These are phyloP conservation scores for Brasenia schreberi DNA, from an alignment of 164 flowering plant genomes.

Conservation along the genomic window DNA sequence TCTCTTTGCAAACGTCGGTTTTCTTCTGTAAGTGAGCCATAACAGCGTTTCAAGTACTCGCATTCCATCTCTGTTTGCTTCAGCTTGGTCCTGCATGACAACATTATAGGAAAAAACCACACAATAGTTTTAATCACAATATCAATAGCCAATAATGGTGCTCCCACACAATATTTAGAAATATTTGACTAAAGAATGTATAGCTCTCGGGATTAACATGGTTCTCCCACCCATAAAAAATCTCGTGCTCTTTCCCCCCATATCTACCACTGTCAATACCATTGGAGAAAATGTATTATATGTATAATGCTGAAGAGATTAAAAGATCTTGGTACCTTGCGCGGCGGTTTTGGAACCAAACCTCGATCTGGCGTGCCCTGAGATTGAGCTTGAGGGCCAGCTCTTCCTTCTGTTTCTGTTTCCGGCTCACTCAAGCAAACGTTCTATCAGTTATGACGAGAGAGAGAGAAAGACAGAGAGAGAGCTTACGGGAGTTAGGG, in stretches of 20 bases:
- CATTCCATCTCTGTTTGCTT: slow-evolving; percentile 93
- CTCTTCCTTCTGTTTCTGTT: slow-evolving; percentile 68
- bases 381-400: slow-evolving; percentile 55
- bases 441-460: too few species aligned
- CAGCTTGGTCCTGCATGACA: slow-evolving; percentile 57
- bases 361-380: slow-evolving; percentile 79
- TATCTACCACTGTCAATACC: too few species aligned
- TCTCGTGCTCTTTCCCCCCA: too few species aligned
- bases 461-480: not conserved
- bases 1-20: slow-evolving; percentile 67
- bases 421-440: too few species aligned
- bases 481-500: slow-evolving; percentile 52
- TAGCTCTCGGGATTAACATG: too few species aligned
- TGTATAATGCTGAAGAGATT: too few species aligned
- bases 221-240: too few species aligned
- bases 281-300: too few species aligned
- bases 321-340: slow-evolving; percentile 42
- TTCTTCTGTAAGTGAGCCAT: slow-evolving; percentile 66
- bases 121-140: too few species aligned
- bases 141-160: too few species aligned
- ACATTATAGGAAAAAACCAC: not conserved
- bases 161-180: too few species aligned
- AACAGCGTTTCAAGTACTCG: slow-evolving; percentile 80
- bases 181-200: too few species aligned
- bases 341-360: slow-evolving; percentile 93